A percentile compares a stretch with the other conserved stretches of the same genome.
Conservation (phyloP, 2,329 filamentous ascomycete species). For the Keithomyces neogunnii region DNA sequence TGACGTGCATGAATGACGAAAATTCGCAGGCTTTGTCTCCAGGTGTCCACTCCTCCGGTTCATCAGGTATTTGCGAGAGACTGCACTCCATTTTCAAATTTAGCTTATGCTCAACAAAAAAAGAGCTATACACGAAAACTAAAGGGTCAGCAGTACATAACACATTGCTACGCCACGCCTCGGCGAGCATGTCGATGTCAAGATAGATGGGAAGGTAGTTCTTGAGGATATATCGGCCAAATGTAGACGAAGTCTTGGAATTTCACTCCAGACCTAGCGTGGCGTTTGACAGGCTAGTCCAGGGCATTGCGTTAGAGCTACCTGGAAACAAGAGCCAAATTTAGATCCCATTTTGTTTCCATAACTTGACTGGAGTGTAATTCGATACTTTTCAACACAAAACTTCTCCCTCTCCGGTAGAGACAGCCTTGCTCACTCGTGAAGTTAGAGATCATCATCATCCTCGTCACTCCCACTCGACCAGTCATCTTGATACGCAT, state of each 20-base stretch:
- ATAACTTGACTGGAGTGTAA: background rate
- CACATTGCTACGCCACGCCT: background rate
- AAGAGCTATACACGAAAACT: background rate
- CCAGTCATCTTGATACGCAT: constrained; percentile 87
- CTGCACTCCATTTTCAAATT: background rate
- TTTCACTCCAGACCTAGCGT: background rate
- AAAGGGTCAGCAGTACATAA: background rate
- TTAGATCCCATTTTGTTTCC: background rate
- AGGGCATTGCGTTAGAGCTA: background rate
- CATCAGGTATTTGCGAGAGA: background rate
- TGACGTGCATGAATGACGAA: constrained; percentile 5
- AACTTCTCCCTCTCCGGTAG: background rate
- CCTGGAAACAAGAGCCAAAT: background rate
- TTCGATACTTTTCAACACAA: background rate
- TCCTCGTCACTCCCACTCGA: constrained; percentile 65
- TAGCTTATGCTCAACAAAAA: background rate
- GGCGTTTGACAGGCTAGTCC: background rate
- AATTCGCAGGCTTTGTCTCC: constrained; percentile 5
- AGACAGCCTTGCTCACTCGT: background rate
- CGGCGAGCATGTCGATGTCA: background rate
- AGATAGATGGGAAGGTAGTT: background rate
- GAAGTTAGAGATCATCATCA: constrained; percentile 45
- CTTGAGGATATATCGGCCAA: background rate
- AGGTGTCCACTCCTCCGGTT: background rate
- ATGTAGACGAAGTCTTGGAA: background rate